Evolutionary conservation across 2,329 filamentous ascomycete genomes (phyloP).

Genomic region (Colletotrichum sp.): DNA sequence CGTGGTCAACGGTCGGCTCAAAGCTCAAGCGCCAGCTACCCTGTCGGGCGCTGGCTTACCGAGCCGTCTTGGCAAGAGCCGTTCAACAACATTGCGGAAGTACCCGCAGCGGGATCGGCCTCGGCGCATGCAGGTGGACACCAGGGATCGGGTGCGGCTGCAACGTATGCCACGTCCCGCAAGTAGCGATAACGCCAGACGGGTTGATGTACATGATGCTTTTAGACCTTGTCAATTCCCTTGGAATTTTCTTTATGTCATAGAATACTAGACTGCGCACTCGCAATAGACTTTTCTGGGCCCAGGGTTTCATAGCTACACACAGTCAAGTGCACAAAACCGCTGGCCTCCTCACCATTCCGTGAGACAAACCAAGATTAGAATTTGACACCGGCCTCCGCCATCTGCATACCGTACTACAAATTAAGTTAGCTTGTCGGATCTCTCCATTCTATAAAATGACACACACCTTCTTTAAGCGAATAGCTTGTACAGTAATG

Average conservation of each 20-base stretch:
- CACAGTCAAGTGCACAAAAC: not conserved
- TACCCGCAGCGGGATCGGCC: constrained; percentile 1
- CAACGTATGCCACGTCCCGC: constrained; percentile 7
- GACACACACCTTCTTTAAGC: not conserved
- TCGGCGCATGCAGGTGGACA: not conserved
- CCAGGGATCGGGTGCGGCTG: constrained; percentile 4
- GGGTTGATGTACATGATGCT: not conserved
- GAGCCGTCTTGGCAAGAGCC: constrained; percentile 13
- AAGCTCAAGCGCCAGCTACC: not conserved
- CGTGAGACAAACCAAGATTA: not conserved
- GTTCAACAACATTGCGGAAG: constrained; percentile 15
- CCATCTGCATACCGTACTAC: not conserved
- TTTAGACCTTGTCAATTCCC: not conserved
- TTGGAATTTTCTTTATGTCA: not conserved
- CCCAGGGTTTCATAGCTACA: not conserved
- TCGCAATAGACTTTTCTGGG: not conserved
- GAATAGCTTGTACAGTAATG: not conserved
- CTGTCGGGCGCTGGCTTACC: constrained; percentile 10
- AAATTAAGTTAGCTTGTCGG: not conserved
- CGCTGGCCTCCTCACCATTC: not conserved
- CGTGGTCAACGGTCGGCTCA: not conserved
- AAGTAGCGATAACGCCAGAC: not conserved
- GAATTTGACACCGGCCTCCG: not conserved
- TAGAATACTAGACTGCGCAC: not conserved
- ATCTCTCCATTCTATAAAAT: not conserved